Evolutionary conservation across 2,329 filamentous ascomycete species (phyloP).

Genomic region (Fusarium continuum): DNA sequence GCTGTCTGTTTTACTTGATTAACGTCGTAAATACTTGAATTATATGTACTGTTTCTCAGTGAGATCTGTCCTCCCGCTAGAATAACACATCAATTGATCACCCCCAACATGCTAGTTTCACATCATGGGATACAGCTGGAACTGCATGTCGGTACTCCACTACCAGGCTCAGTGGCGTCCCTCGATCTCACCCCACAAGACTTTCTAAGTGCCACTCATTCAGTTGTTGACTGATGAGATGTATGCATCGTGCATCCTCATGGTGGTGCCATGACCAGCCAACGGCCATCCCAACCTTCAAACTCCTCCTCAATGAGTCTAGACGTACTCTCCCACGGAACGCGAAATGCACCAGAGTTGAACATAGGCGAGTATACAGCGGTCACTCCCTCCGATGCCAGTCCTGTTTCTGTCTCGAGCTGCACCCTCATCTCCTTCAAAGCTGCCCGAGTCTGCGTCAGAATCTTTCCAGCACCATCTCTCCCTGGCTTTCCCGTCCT

Average conservation of each 20-base stretch:
- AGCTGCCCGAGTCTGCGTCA: constrained; percentile 26
- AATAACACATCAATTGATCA: background rate
- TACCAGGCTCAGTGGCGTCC: too few species aligned
- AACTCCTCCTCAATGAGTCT: constrained; percentile 29
- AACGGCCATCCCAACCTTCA: constrained; percentile 14
- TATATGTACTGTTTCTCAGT: too few species aligned
- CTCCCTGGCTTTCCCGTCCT: constrained; percentile 27
- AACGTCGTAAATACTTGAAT: too few species aligned
- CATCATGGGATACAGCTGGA: background rate
- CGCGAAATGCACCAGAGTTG: constrained; percentile 31
- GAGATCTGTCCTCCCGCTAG: too few species aligned
- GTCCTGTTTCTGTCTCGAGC: background rate
- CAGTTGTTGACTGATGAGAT: background rate
- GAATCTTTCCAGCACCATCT: constrained; percentile 14
- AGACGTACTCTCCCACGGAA: constrained; percentile 26
- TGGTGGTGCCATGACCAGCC: constrained; percentile 36
- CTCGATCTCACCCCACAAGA: too few species aligned
- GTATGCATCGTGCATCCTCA: background rate
- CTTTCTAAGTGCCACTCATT: too few species aligned
- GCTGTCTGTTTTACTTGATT: too few species aligned
- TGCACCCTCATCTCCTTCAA: constrained; percentile 17
- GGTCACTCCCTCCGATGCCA: fast-evolving
- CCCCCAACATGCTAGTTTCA: background rate
- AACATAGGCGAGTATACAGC: constrained; percentile 35
- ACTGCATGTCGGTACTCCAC: too few species aligned